Evolutionary conservation across 1,284 basidiomycete genomes (phyloP).

Genomic region (Heterobasidion occidentale): DNA sequence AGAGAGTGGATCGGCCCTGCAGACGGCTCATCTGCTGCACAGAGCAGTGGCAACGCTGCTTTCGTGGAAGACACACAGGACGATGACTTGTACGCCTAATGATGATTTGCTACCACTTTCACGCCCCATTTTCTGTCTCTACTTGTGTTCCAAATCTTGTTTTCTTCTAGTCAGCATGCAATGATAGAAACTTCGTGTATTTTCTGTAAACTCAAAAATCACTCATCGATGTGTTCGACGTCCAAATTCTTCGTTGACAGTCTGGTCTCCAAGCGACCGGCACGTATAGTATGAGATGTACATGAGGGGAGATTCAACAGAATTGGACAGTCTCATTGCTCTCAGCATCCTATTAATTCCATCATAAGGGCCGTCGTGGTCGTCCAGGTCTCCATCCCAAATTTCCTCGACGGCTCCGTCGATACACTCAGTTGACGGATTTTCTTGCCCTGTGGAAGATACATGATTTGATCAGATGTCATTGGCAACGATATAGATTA

Average conservation of each 20-base stretch:
- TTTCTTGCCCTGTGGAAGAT: background rate
- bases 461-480: background rate
- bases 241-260: no score
- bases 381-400: slow-evolving; percentile 11
- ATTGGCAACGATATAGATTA: background rate
- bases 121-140: background rate
- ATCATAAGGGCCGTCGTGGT: slow-evolving; percentile 19
- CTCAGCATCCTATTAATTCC: slow-evolving; percentile 14
- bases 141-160: background rate
- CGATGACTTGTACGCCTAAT: slow-evolving; percentile 80
- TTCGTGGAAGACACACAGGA: slow-evolving; percentile 79
- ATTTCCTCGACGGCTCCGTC: slow-evolving; percentile 16
- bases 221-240: background rate
- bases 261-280: no score
- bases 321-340: no score
- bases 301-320: no score
- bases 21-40: slow-evolving; percentile 32
- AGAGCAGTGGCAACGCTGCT: slow-evolving; percentile 62
- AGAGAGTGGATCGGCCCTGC: slow-evolving; percentile 53
- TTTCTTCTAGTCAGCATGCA: background rate
- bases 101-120: background rate
- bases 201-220: background rate
- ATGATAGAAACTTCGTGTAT: background rate
- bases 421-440: slow-evolving; percentile 1
- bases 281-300: no score